Base-by-base conservation (phyloP, 768 basidiomycete genomes). In the Coprinopsis sp. region DNA sequence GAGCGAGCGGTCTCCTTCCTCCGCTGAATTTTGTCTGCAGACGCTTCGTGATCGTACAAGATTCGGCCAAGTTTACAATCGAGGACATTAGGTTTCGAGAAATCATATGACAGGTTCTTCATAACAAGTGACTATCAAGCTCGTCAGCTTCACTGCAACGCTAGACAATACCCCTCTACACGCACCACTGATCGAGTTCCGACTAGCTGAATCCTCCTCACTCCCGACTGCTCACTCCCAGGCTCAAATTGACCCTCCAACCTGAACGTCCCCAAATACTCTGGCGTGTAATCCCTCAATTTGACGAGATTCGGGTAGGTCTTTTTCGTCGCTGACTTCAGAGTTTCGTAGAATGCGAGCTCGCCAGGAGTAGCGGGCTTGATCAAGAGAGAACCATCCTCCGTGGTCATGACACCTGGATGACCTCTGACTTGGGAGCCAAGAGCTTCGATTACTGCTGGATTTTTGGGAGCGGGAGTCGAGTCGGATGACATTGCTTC, bases 31-130 rank as follows among this genome's bases (percentile, higher is more conserved):
- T 99, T 99, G 47, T 87, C 89, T 2, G 77, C 72, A 0, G 75
- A 62, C 4, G 86, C 75, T 10, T 61, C 58, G 18, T 83, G 77
- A 41, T 89, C 91, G 52, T 88, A 89, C n/a, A 98, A 74, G 1
- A 86, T 71, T 0, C 87, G 94, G 1, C 96, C 96, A 13, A 98
- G 84, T 64, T 98, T 99, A 60, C 92, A 74, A 61, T 99, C 95
- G 23, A 97, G 71, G 47, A 96, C 77, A 54, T 88, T 91, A 5
- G 94, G 94, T 60, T 82, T 85, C 28, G 65, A 55, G 69, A 93
- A 97, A 1, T 73, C 59, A 53, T 84, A 64, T 2, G 86, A 66
- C 11, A 93, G 67, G 62, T 99, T 97, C 67, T 94, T 85, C 3
- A 99, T 66, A 24, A 95, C 90, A 44, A 95, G 68, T 49, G 79